phyloP scores from a whole-genome alignment of 2,329 filamentous ascomycete genomes.

The Esteya vermicola region DNA sequence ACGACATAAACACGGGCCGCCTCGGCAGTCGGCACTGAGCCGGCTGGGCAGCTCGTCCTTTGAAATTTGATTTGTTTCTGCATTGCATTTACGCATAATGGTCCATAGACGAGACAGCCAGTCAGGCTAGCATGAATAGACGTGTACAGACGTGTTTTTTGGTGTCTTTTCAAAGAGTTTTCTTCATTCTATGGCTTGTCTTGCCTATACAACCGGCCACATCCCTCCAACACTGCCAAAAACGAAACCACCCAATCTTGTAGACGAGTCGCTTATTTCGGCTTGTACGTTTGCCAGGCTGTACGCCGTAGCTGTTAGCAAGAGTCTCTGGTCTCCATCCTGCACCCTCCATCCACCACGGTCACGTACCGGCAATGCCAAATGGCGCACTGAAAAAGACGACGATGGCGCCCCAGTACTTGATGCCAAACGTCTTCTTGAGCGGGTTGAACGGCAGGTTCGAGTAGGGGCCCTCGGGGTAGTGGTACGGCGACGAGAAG shows the following conservation, averaged over 20 bases:
- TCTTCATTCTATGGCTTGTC: too few species aligned
- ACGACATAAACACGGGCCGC: neutral
- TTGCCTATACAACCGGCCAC: too few species aligned
- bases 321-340: too few species aligned
- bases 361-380: slow-evolving; percentile 43
- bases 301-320: slow-evolving; percentile 9
- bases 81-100: too few species aligned
- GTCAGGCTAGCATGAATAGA: too few species aligned
- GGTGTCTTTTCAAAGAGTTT: too few species aligned
- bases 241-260: too few species aligned
- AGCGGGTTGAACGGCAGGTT: slow-evolving; percentile 97
- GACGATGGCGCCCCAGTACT: slow-evolving; percentile 63
- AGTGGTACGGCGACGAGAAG: slow-evolving; percentile 88
- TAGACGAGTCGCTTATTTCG: slow-evolving; percentile 20
- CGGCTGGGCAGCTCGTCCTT: slow-evolving; percentile 4
- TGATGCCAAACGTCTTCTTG: slow-evolving; percentile 68
- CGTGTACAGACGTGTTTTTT: too few species aligned
- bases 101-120: too few species aligned
- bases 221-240: neutral
- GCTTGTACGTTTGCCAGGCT: slow-evolving; percentile 39
- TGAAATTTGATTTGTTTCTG: too few species aligned
- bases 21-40: neutral
- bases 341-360: neutral
- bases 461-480: slow-evolving; percentile 86
- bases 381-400: slow-evolving; percentile 49